phyloP scores from a whole-genome alignment of 1,284 basidiomycete species.

The Tilletiaria anomala region DNA sequence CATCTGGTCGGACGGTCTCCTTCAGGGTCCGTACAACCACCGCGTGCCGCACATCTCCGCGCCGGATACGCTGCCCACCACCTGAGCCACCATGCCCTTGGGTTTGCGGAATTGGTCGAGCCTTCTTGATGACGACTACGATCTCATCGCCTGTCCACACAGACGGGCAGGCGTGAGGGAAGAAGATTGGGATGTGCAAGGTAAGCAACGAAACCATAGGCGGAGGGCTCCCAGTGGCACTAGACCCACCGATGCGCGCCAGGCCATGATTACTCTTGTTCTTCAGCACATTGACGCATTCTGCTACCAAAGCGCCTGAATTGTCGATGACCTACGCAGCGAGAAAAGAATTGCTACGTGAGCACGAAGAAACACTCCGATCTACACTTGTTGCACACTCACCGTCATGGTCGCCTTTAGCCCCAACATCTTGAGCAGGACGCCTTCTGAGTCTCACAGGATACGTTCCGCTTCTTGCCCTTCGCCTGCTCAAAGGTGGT shows the following conservation, averaged over 20 bases:
- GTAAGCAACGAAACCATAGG: too few relatives aligned
- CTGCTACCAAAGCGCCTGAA: slow-evolving; percentile 86
- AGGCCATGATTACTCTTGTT: slow-evolving; percentile 69
- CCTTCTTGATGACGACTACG: slow-evolving; percentile 86
- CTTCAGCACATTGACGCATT: slow-evolving; percentile 93
- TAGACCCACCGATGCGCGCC: slow-evolving; percentile 47
- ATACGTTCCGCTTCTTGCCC: too few relatives aligned
- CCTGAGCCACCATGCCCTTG: slow-evolving; percentile 49
- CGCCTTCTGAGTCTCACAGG: too few relatives aligned
- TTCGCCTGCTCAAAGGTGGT: too few relatives aligned
- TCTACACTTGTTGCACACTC: slow-evolving; percentile 1
- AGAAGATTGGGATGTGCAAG: not conserved
- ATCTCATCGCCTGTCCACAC: slow-evolving; percentile 73
- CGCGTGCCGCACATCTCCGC: slow-evolving; percentile 83
- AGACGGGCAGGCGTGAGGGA: not conserved
- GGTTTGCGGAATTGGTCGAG: slow-evolving; percentile 54
- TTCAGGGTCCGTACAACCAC: slow-evolving; percentile 87
- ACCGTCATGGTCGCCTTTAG: slow-evolving; percentile 38
- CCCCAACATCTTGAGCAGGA: slow-evolving; percentile 34
- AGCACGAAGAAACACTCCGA: not conserved
- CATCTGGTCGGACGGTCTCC: slow-evolving; percentile 67
- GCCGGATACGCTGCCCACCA: slow-evolving; percentile 51
- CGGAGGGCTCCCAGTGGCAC: not conserved
- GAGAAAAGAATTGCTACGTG: not conserved
- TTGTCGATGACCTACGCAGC: slow-evolving; percentile 79